Evolutionary conservation across 805 yeast genomes (phyloP), one percentile per base, ranked within the genome.

Genomic region (Nakazawaea ernobii): DNA sequence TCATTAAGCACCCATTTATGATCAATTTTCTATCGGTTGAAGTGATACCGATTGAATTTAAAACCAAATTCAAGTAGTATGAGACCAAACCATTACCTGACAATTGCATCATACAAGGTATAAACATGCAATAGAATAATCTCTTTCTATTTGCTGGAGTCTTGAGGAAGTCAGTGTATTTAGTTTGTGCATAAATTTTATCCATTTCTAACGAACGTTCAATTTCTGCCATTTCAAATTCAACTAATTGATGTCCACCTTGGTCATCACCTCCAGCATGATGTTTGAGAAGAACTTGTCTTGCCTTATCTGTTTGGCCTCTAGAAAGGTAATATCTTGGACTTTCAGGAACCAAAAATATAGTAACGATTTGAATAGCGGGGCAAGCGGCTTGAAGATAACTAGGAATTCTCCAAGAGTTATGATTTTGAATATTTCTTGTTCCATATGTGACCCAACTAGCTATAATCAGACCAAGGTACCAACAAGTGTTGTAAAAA

Each of bases 61-160:
- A 68, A 17, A 76, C 80, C 55, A 67, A 66, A 43, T 66, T 64
- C 52, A 77, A 62, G 59, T 76, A 76, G 66, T 74, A 76, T 4
- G 78, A 70, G 27, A 75, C 75, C 50, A 76, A 61, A 48, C 77
- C 78, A 54, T 74, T 75, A 55, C 82, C 82, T 14, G 78, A 71
- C 37, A 72, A 55, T 55, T 73, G 79, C 72, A 65, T 66, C 51
- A 71, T 56, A 30, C 59, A 52, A 36, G 69, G 70, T 20, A 69
- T 55, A 54, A 62, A 58, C 29, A 57, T 20, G 33, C 62, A 53
- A 53, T 72, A 57, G 49, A 66, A 60, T 53, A 70, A 55, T 60
- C 80, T 66, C 57, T 68, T 71, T 52, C 74, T 61, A 56, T 69
- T 71, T 32, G 68, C 65, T 32, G 63, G 61, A 5, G 68, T 68